These are phyloP conservation scores for Gossypium davidsonii DNA, from an alignment of 441 rosid genomes.

Conservation along the genomic window DNA sequence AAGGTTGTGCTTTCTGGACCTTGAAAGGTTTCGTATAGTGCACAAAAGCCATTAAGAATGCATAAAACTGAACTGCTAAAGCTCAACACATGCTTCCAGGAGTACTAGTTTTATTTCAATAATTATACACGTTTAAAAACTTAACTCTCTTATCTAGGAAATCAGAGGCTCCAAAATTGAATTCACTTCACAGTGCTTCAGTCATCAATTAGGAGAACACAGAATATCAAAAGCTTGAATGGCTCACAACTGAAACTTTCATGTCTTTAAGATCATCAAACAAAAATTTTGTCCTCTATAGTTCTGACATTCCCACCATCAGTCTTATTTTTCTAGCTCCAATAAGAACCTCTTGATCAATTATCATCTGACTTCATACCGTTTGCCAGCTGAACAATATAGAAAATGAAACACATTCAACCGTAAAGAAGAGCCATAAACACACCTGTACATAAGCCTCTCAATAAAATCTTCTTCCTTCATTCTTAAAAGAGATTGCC, in stretches of 20 bases:
- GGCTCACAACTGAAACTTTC: neutral
- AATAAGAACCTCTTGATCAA: constrained; percentile 12
- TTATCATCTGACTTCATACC: constrained; percentile 8
- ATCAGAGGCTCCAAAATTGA: neutral
- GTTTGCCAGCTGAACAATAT: constrained; percentile 13
- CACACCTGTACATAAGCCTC: constrained; percentile 88
- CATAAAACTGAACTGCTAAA: neutral
- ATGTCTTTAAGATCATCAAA: neutral
- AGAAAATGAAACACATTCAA: constrained; percentile 15
- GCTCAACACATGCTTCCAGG: neutral
- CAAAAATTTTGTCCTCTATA: constrained; percentile 7
- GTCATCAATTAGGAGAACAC: neutral
- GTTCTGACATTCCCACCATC: constrained; percentile 11
- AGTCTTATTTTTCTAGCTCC: constrained; percentile 9
- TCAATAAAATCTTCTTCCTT: constrained; percentile 97
- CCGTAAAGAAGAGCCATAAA: constrained; percentile 21
- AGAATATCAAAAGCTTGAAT: neutral
- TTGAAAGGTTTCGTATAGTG: neutral
- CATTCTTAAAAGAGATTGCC: constrained; percentile 80
- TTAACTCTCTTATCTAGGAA: constrained; percentile 2
- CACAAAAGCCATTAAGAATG: neutral
- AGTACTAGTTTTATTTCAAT: neutral
- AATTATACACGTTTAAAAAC: neutral
- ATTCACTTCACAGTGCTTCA: neutral
- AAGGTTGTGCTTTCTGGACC: neutral